Base-by-base conservation (phyloP, 768 basidiomycete genomes). In the Fomitopsis serialis region DNA sequence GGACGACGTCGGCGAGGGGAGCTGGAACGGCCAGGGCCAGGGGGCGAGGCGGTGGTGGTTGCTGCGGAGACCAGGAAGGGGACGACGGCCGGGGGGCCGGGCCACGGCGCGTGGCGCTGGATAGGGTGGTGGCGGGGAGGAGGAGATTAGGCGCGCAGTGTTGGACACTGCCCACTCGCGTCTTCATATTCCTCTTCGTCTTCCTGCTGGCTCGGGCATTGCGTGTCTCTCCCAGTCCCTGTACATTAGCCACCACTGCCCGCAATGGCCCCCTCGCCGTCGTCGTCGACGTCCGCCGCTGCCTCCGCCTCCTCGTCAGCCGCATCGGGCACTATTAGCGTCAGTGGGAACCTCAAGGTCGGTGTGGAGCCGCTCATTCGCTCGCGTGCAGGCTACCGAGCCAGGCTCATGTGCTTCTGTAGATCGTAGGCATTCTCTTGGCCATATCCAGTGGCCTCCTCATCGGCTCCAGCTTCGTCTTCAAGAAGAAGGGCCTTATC, bases 401-500 rank as follows among this genome's bases (percentile, higher is more conserved):
- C 29, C 42, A n/a, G 42, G 45, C 48, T 19, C 2, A 13, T 29
- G 2, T 24, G 8, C 19, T 2, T 21, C 13, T 47, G 37, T 64
- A 88, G 86, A 61, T 89, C 64, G 82, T 90, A 59, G 89, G 90
- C 11, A 81, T 92, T 60, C 68, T 90, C 45, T 79, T 92, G 55
- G 89, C 91, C 46, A 66, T 93, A 48, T 61, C 67, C 35, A 92
- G 88, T 63, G 97, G 96, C 8, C 40, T 93, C 25, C 81, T 99
- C 56, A 99, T 98, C 56, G 97, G 96, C 4, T 80, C 81, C 37
- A 88, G 85, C 61, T 98, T 98, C 69, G 95, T 98, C 2, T 87
- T 99, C 75, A 99, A 99, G 83, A 99, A 99, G 80, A 97, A 92
- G 65, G 96, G 90, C 9, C 74, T 92, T 19, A 66, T 92, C 50